A percentile compares a stretch with the other conserved stretches of the same genome.
Evolutionary conservation across 257 asterid species (phyloP).

Genomic region (Paraleonurus japonicus): DNA sequence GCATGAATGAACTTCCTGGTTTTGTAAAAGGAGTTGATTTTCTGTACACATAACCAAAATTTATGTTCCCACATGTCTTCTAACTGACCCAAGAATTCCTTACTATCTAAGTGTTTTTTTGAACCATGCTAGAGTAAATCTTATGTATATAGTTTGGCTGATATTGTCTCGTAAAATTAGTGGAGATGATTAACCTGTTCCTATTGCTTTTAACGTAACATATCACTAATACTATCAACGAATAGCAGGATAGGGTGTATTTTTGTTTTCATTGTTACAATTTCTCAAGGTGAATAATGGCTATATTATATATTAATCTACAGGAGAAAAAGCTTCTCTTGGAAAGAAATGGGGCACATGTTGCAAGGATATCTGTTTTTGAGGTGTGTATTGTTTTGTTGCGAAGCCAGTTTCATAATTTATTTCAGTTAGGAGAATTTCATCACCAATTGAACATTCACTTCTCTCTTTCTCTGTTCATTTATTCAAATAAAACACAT

Average conservation of each 20-base stretch:
- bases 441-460: not conserved
- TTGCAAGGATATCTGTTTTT: slow-evolving; percentile 83
- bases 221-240: slow-evolving; percentile 1
- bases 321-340: slow-evolving; percentile 93
- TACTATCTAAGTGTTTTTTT: not conserved
- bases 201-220: slow-evolving; percentile 5
- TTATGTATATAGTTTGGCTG: not conserved
- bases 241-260: not conserved
- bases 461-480: not conserved
- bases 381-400: slow-evolving; percentile 60
- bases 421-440: slow-evolving; percentile 12
- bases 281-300: slow-evolving; percentile 14
- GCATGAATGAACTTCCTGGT: slow-evolving; percentile 10
- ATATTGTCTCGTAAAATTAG: not conserved
- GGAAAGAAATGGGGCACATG: slow-evolving; percentile 85
- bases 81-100: not conserved
- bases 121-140: not conserved
- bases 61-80: not conserved
- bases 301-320: slow-evolving; percentile 19
- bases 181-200: slow-evolving; percentile 7
- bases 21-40: slow-evolving; percentile 9
- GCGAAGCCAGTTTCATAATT: not conserved
- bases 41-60: not conserved
- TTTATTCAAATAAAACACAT: not conserved
- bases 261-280: slow-evolving; percentile 3